Conservation (phyloP, 1,284 basidiomycete genomes). For the Trichosporon sp. region DNA sequence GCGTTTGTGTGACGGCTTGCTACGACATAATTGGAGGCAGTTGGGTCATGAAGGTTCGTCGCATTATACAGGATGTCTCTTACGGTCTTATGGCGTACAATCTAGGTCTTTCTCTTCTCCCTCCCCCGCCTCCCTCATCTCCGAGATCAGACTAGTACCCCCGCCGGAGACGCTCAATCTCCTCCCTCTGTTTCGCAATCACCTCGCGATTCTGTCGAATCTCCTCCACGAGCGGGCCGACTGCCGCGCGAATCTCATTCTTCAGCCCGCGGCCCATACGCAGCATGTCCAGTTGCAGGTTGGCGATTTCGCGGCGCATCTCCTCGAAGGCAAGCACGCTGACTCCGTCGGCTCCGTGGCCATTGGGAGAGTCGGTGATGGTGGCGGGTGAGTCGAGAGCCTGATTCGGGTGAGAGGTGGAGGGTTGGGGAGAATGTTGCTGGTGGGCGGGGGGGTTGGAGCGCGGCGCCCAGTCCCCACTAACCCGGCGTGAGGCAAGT, state of each 20-base stretch:
- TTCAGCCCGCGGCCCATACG: conserved; percentile 42
- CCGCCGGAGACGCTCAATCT: conserved; percentile 43
- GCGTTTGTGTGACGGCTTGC: no score
- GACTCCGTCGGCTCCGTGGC: background rate
- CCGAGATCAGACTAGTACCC: conserved; percentile 28
- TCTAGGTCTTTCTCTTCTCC: no score
- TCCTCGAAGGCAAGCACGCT: conserved; percentile 28
- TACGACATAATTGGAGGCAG: no score
- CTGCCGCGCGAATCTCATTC: conserved; percentile 41
- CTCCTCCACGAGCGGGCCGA: conserved; percentile 38
- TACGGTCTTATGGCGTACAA: no score
- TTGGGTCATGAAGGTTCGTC: no score
- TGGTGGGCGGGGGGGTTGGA: no score
- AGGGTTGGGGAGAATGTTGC: no score
- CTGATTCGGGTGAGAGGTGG: no score
- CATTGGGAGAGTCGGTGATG: no score
- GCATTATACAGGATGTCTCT: no score
- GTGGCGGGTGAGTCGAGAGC: background rate
- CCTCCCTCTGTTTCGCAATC: conserved; percentile 40
- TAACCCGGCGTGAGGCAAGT: background rate
- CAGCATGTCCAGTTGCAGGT: conserved; percentile 46
- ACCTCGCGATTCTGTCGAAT: conserved; percentile 35
- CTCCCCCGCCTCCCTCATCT: no score
- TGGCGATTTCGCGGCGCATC: conserved; percentile 38
- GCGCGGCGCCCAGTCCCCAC: background rate